These are phyloP conservation scores for Ophiocordyceps sinensis DNA, from an alignment of 2,329 filamentous ascomycete species.

Conservation along the genomic window DNA sequence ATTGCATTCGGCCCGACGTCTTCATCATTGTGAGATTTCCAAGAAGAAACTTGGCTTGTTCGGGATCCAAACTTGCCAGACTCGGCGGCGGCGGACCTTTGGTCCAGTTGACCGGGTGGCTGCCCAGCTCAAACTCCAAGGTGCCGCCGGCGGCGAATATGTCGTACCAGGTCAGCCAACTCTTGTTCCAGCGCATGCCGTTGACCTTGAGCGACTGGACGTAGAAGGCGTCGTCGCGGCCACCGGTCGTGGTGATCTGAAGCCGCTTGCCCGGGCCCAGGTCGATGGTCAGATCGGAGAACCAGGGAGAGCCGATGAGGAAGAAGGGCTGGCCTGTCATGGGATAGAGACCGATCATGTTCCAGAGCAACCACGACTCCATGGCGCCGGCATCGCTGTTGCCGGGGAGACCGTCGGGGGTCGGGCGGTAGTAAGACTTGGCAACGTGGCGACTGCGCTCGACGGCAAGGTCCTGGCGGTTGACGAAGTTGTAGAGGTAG, in stretches of 20 bases:
- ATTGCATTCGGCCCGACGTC: not conserved
- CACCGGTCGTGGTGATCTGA: constrained; percentile 36
- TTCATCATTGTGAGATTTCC: not conserved
- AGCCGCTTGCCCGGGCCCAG: constrained; percentile 40
- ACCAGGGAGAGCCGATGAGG: constrained; percentile 50
- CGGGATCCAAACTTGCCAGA: constrained; percentile 24
- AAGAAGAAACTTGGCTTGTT: constrained; percentile 5
- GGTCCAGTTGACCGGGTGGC: constrained; percentile 37
- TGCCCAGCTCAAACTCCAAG: constrained; percentile 50
- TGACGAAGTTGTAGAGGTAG: constrained; percentile 55
- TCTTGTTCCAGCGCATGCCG: constrained; percentile 43
- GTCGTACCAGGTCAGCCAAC: constrained; percentile 53
- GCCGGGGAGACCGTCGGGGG: constrained; percentile 44
- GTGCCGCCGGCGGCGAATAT: constrained; percentile 49
- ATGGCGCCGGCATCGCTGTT: constrained; percentile 61
- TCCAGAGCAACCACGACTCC: constrained; percentile 57
- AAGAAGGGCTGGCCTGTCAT: constrained; percentile 56
- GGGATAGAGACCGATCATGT: constrained; percentile 54
- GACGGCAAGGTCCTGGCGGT: constrained; percentile 47
- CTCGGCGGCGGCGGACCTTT: constrained; percentile 47
- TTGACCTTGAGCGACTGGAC: constrained; percentile 55
- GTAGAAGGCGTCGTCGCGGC: constrained; percentile 35
- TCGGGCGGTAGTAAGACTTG: constrained; percentile 42
- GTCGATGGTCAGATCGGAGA: constrained; percentile 41
- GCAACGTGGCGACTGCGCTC: constrained; percentile 42